Evolutionary conservation across 2,329 filamentous ascomycete genomes (phyloP), one percentile per base, ranked within the genome.

Genomic region (Exophiala xenobiotica): DNA sequence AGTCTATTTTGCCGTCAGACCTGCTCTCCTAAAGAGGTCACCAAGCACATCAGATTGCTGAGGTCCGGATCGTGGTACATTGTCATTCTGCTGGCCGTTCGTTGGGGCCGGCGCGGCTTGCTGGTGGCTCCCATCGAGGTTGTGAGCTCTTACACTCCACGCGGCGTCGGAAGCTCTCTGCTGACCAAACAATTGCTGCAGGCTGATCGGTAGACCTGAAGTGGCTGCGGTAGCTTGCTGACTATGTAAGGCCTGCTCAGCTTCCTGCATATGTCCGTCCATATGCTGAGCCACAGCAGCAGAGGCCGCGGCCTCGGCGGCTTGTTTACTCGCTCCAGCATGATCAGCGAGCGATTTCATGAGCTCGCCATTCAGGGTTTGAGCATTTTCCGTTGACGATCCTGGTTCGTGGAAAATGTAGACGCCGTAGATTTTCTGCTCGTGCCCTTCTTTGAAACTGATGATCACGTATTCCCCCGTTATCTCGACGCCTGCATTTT

Each of bases 371-470:
- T 74, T 68, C 38, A 79, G 67, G 26, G 70, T 69, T 49, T 78
- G 75, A 9, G 70, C 72, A 37, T 77, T 71, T 11, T 76, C 75
- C 2, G 79, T 83, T 2, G 77, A 79, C 35, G 73, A 76, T 2
- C 76, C 75, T n/a, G 73, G 67, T 1, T 85, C 82, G n/a, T 76
- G 76, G 64, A 82, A 85, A 49, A 86, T 81, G 81, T 81, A 85
- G 9, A 86, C 67, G 5, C 82, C 82, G 64, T 80, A 82, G 49
- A 83, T 77, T 37, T 62, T 64, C 41, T 63, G 60, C 22, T 54
- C 51, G 14, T 57, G 51, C 35, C 56, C 59, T 41, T 60, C 59
- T 37, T 60, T 58, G 14, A 72, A 69, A 54, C 78, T 78, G 45
- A 85, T 66, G 49, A 85, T 85, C 38, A 85, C 74, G 59, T 80